Percentiles rank a stretch among this genome's conserved stretches.
Conservation (phyloP, 2,329 filamentous ascomycete genomes). For the Fusarium abutilonis region DNA sequence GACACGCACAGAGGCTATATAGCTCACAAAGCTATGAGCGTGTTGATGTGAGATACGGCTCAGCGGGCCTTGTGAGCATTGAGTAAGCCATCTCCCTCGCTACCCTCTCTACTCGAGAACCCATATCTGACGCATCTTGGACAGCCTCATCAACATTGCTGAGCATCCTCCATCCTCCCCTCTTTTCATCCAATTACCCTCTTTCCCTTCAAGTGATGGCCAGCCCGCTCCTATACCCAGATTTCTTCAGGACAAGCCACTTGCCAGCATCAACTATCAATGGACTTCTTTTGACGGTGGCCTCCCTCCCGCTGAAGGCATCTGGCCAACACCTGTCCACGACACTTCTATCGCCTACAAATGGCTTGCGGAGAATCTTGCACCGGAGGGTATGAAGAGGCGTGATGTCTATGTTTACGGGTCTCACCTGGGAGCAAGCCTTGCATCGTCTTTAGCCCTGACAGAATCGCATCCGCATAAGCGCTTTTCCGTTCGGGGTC, state of each 20-base stretch:
- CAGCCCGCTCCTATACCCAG: conserved; percentile 49
- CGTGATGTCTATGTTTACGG: conserved; percentile 61
- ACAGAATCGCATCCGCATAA: conserved; percentile 61
- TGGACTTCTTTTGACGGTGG: conserved; percentile 54
- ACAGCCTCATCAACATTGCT: conserved; percentile 61
- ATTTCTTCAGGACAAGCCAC: conserved; percentile 56
- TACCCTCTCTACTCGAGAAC: not conserved
- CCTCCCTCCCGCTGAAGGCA: conserved; percentile 31
- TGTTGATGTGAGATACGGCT: conserved; percentile 59
- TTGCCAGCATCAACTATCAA: conserved; percentile 68
- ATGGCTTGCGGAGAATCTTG: conserved; percentile 60
- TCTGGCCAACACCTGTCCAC: conserved; percentile 67
- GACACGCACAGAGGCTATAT: conserved; percentile 24
- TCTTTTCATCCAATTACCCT: conserved; percentile 66
- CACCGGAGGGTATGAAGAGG: conserved; percentile 48
- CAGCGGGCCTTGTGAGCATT: conserved; percentile 60
- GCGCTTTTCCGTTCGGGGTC: conserved; percentile 60
- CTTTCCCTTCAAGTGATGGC: conserved; percentile 51
- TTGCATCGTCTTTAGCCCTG: conserved; percentile 66
- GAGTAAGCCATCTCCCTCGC: conserved; percentile 56
- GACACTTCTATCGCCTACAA: conserved; percentile 64
- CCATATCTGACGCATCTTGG: conserved; percentile 28
- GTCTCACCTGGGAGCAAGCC: conserved; percentile 65
- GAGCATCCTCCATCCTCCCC: conserved; percentile 53
- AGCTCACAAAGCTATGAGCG: conserved; percentile 50